These are phyloP conservation scores for Flammula alnicola DNA, from an alignment of 1,284 basidiomycete genomes.

Conservation along the genomic window DNA sequence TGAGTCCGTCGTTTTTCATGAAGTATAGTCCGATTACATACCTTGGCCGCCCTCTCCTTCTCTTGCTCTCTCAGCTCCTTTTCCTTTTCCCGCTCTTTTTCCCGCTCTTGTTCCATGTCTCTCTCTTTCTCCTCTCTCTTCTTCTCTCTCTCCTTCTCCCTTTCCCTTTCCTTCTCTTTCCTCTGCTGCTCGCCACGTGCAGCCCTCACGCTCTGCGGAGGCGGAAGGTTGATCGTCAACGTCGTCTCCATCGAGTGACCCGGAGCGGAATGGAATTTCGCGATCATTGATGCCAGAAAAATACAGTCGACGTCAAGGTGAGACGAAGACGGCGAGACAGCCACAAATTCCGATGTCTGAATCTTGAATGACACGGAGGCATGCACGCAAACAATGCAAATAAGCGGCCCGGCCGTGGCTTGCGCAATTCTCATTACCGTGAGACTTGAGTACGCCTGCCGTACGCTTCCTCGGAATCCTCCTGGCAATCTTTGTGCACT, in stretches of 20 bases:
- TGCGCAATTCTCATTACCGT: too few relatives aligned
- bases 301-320: slow-evolving; percentile 3
- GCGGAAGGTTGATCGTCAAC: slow-evolving; percentile 31
- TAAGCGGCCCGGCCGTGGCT: too few relatives aligned
- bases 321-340: slow-evolving; percentile 3
- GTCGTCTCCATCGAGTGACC: slow-evolving; percentile 33
- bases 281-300: slow-evolving; percentile 23
- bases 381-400: too few relatives aligned
- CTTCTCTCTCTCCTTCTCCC: slow-evolving; percentile 16
- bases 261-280: slow-evolving; percentile 31
- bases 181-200: slow-evolving; percentile 8
- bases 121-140: slow-evolving; percentile 11
- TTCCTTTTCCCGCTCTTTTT: slow-evolving; percentile 12
- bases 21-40: not conserved
- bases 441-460: too few relatives aligned
- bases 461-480: too few relatives aligned
- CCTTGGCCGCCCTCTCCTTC: slow-evolving; percentile 13
- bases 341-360: slow-evolving; percentile 6
- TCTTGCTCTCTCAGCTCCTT: slow-evolving; percentile 15
- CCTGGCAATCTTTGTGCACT: too few relatives aligned
- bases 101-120: slow-evolving; percentile 13
- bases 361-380: slow-evolving; percentile 13
- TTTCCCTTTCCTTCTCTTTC: slow-evolving; percentile 13
- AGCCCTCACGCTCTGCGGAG: slow-evolving; percentile 19
- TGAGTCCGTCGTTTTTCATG: not conserved